Evolutionary conservation across 306 rosid species (phyloP).

Genomic region (Mucuna pruriens): DNA sequence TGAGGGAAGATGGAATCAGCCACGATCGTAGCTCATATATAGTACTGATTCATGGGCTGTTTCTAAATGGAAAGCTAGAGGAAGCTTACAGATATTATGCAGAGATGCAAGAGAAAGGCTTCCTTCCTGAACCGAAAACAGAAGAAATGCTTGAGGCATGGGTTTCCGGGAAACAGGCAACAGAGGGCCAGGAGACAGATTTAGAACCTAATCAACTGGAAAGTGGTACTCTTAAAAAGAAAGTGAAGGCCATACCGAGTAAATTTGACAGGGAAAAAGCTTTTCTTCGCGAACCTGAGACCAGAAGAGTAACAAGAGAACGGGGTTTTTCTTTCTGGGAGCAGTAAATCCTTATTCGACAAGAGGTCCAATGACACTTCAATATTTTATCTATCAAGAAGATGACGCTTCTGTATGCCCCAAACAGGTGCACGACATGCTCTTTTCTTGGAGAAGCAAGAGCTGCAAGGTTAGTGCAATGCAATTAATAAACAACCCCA

Average conservation of each 20-base stretch:
- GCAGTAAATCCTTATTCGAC: conserved; percentile 42
- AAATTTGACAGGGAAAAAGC: conserved; percentile 50
- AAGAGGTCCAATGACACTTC: conserved; percentile 13
- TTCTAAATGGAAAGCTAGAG: conserved; percentile 73
- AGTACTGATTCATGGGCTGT: conserved; percentile 87
- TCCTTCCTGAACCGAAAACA: conserved; percentile 74
- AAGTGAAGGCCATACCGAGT: conserved; percentile 35
- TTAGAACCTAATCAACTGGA: conserved; percentile 41
- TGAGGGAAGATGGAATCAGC: conserved; percentile 63
- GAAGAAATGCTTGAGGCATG: conserved; percentile 78
- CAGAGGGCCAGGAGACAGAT: conserved; percentile 37
- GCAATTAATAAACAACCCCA: neutral
- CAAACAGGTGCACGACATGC: too few relatives aligned
- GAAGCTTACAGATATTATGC: conserved; percentile 75
- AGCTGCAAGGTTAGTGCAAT: conserved; percentile 10
- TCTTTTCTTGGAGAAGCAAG: conserved; percentile 21
- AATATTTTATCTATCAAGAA: neutral
- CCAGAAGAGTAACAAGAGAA: conserved; percentile 68
- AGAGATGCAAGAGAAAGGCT: conserved; percentile 82
- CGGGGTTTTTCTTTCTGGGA: conserved; percentile 85
- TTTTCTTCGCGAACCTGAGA: conserved; percentile 64
- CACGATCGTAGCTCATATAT: conserved; percentile 85
- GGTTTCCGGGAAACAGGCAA: conserved; percentile 62
- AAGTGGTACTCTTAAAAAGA: conserved; percentile 35
- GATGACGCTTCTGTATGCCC: too few relatives aligned